Conservation (phyloP, 2,329 filamentous ascomycete genomes). For the Claviceps sp. region DNA sequence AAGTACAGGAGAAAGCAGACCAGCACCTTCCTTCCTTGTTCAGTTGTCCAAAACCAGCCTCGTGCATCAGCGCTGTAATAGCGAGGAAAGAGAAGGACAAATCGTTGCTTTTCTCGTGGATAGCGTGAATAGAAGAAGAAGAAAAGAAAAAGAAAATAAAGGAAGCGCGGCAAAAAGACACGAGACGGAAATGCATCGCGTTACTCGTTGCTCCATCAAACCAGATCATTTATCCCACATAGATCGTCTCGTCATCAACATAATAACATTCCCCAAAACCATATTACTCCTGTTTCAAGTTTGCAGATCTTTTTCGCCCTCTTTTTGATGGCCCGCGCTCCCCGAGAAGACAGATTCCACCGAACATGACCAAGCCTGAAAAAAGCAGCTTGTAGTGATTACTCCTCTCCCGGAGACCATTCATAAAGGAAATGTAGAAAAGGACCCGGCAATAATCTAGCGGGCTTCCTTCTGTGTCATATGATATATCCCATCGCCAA, state of each 20-base stretch:
- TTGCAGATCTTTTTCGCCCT: no score
- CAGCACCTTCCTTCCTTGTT: no score
- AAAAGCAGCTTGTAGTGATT: no score
- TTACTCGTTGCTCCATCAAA: not conserved
- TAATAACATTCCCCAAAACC: no score
- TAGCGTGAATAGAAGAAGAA: not conserved
- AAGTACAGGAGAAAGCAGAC: no score
- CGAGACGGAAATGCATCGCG: not conserved
- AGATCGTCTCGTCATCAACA: not conserved
- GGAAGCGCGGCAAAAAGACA: not conserved
- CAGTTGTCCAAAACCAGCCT: not conserved
- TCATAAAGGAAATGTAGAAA: not conserved
- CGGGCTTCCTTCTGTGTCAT: conserved; percentile 26
- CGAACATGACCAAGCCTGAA: no score
- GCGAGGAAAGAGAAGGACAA: not conserved
- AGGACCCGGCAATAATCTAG: conserved; percentile 19
- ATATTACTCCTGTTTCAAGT: no score
- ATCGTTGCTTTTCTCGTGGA: not conserved
- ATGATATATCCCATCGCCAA: conserved; percentile 19
- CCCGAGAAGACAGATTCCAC: no score
- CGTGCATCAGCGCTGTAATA: not conserved
- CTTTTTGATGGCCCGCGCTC: no score
- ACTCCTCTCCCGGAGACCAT: no score
- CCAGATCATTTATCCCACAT: not conserved
- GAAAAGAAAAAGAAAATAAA: not conserved